phyloP scores from a whole-genome alignment of 768 basidiomycete species.

The Pholiota microspora region DNA sequence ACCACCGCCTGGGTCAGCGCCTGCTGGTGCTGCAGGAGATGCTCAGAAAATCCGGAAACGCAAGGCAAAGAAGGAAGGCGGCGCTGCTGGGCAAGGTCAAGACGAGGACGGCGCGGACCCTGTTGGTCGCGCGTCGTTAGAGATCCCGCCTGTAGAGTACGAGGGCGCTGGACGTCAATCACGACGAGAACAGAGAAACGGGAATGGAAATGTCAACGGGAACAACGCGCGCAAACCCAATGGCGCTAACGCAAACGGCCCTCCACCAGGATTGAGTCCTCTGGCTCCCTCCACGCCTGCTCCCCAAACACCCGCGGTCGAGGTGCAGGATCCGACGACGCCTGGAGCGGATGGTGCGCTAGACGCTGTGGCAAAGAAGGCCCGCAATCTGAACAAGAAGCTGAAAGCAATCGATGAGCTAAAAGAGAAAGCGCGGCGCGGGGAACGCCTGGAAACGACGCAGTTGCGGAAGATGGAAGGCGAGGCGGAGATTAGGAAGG shows the following conservation, averaged over 20 bases:
- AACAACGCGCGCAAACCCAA: conserved; percentile 5
- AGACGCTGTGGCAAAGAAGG: conserved; percentile 88
- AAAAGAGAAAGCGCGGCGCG: conserved; percentile 86
- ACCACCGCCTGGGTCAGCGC: conserved; percentile 13
- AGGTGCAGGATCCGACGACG: conserved; percentile 39
- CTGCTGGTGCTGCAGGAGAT: conserved; percentile 23
- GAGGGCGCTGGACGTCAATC: conserved; percentile 39
- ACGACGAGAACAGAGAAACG: conserved; percentile 27
- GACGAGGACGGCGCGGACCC: conserved; percentile 15
- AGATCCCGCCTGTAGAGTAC: conserved; percentile 35
- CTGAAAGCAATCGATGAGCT: conserved; percentile 99
- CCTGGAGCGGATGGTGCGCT: conserved; percentile 56
- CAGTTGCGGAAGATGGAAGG: conserved; percentile 97
- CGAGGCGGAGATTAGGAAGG: conserved; percentile 80
- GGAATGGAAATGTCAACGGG: conserved; percentile 13
- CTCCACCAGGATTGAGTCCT: conserved; percentile 3
- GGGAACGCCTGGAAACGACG: conserved; percentile 91
- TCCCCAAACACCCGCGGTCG: conserved; percentile 19
- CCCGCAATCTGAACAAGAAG: conserved; percentile 96
- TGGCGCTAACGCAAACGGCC: conserved; percentile 28
- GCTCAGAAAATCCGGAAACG: conserved; percentile 57
- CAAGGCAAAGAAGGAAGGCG: conserved; percentile 44
- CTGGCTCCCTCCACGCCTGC: conserved; percentile 17
- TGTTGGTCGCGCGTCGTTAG: not conserved
- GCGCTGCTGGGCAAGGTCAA: not conserved